Evolutionary conservation across 345 rosid species (phyloP).

Genomic region (Arabidopsis thaliana): DNA sequence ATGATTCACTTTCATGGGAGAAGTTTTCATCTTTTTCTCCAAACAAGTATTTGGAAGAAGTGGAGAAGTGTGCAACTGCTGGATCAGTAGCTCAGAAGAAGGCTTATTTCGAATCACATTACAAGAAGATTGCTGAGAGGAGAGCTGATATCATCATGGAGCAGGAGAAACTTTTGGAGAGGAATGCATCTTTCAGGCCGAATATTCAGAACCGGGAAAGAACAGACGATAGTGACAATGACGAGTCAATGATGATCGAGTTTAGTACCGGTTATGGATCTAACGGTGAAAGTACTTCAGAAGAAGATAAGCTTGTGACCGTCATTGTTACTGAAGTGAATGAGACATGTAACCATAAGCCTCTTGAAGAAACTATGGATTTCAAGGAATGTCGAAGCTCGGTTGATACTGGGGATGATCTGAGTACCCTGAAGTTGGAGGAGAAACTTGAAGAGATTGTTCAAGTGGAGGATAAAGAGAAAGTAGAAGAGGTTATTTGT

Average conservation of each 20-base stretch:
- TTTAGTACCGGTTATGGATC: constrained; percentile 29
- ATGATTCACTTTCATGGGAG: constrained; percentile 91
- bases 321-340: constrained; percentile 43
- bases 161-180: constrained; percentile 61
- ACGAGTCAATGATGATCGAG: constrained; percentile 29
- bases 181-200: constrained; percentile 35
- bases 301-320: constrained; percentile 40
- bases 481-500: constrained; percentile 36
- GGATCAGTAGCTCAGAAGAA: constrained; percentile 96
- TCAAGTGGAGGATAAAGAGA: constrained; percentile 23
- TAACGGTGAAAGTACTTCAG: constrained; percentile 41
- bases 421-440: constrained; percentile 23
- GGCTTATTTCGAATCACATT: constrained; percentile 97
- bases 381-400: constrained; percentile 46
- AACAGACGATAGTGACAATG: constrained; percentile 21
- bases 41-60: constrained; percentile 94
- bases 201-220: not conserved
- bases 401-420: constrained; percentile 29
- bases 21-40: constrained; percentile 86
- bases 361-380: constrained; percentile 47
- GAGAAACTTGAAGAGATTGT: constrained; percentile 50
- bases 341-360: constrained; percentile 28
- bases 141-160: constrained; percentile 65
- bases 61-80: constrained; percentile 87
- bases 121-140: constrained; percentile 83